Evolutionary conservation across 2,329 filamentous ascomycete species (phyloP), one percentile per base, ranked within the genome.

Genomic region (Celoporthe dispersa): DNA sequence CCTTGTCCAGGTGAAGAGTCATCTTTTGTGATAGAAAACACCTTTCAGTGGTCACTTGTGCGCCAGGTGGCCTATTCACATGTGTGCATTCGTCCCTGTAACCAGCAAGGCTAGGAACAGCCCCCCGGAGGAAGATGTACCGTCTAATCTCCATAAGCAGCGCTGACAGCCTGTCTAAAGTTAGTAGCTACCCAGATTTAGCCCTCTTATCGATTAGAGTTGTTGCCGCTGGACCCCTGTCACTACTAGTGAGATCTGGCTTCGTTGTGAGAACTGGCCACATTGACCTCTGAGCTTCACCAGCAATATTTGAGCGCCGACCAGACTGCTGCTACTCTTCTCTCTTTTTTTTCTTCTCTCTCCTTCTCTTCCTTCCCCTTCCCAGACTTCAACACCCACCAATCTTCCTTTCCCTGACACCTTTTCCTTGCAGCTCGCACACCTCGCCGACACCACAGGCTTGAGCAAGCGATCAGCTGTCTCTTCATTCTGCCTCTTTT

Each of bases 401-500:
- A 28, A 11, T 31, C 39, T 44, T 70, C 39, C 57, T 19, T 37
- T 63, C 25, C 33, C 35, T 31, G 16, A 48, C 44, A 48, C 19
- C 33, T 39, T 22, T 59, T 28, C 41, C 39, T 44, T 55, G 67
- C 33, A 55, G 35, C 22, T 37, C 60, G 60, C 66, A 66, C 39
- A 51, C 39, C 67, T 70, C 63, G 31, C 69, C 70, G 67, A 48
- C 48, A 22, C 62, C 28, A 67, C 41, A 65, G 68, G 70, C 64
- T 69, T 70, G 69, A 73, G 68, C 66, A 69, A 71, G 61, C 64
- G 41, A 69, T 33, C 59, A 55, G 53, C 53, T 25, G 22, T 65
- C 53, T 66, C 44, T 68, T 71, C n/a, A 48, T 37, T 28, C 28
- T 71, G 69, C 67, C 71, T 68, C 68, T 74, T 74, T 75, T 75